Evolutionary conservation across 306 rosid species (phyloP).

Genomic region (Vigna radiata): DNA sequence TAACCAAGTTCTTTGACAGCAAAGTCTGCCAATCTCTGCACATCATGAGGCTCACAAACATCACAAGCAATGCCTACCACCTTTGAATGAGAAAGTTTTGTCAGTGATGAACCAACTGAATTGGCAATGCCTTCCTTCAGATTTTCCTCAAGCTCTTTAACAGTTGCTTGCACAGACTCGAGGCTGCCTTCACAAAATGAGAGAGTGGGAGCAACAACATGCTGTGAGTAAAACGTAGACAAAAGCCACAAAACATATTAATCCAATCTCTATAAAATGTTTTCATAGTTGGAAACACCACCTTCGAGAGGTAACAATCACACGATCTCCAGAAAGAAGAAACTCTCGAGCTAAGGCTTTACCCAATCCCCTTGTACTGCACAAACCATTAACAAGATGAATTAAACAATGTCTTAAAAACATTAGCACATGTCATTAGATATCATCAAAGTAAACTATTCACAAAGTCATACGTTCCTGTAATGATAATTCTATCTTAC

Average conservation of each 20-base stretch:
- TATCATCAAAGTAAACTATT: slow-evolving; percentile 29
- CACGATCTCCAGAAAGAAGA: slow-evolving; percentile 91
- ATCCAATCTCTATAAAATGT: slow-evolving; percentile 10
- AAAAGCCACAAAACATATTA: slow-evolving; percentile 22
- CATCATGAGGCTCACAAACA: slow-evolving; percentile 81
- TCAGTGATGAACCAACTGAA: slow-evolving; percentile 62
- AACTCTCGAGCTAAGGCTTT: slow-evolving; percentile 96
- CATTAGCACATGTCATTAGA: slow-evolving; percentile 4
- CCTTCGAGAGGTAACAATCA: slow-evolving; percentile 94
- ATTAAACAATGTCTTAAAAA: slow-evolving; percentile 27
- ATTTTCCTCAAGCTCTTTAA: slow-evolving; percentile 88
- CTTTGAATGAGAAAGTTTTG: slow-evolving; percentile 68
- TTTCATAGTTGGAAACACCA: slow-evolving; percentile 48
- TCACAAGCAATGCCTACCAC: slow-evolving; percentile 88
- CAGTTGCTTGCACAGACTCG: slow-evolving; percentile 74
- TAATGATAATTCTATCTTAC: slow-evolving; percentile 8
- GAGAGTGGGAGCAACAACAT: slow-evolving; percentile 18
- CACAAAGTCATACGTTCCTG: not conserved
- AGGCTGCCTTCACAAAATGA: slow-evolving; percentile 68
- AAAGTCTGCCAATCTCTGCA: slow-evolving; percentile 72
- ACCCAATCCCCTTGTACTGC: slow-evolving; percentile 95
- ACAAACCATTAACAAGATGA: slow-evolving; percentile 45
- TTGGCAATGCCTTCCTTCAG: slow-evolving; percentile 69
- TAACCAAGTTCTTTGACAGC: slow-evolving; percentile 72
- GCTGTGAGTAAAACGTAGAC: slow-evolving; percentile 42